These are phyloP conservation scores for Tilletiopsis washingtonensis DNA, from an alignment of 1,284 basidiomycete genomes.

Conservation along the genomic window DNA sequence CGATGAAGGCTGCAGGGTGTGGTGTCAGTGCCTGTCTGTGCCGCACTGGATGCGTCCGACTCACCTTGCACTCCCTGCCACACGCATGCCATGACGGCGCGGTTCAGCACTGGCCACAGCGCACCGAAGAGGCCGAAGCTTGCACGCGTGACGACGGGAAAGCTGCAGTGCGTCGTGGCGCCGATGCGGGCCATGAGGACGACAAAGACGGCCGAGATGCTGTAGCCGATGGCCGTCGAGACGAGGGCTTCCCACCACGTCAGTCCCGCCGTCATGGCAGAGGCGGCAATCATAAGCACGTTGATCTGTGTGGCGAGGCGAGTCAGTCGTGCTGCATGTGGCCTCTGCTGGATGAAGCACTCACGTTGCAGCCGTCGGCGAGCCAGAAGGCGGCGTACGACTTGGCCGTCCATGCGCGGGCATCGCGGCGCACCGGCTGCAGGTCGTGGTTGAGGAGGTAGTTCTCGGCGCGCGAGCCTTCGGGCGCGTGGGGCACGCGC, in stretches of 20 bases:
- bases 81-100: conserved; percentile 67
- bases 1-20: conserved; percentile 54
- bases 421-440: conserved; percentile 24
- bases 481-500: background rate
- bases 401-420: conserved; percentile 25
- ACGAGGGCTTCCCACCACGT: conserved; percentile 35
- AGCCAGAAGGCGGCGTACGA: conserved; percentile 40
- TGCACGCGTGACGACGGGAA: conserved; percentile 66
- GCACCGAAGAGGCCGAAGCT: conserved; percentile 71
- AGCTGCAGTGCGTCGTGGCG: conserved; percentile 55
- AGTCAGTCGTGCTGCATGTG: too few species aligned
- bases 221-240: conserved; percentile 57
- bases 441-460: conserved; percentile 31
- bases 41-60: too few species aligned
- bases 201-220: conserved; percentile 64
- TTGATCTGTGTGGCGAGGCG: too few species aligned
- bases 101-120: conserved; percentile 67
- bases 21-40: too few species aligned
- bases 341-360: too few species aligned
- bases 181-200: conserved; percentile 72
- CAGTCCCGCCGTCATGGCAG: conserved; percentile 15
- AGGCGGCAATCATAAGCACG: too few species aligned
- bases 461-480: background rate
- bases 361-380: conserved; percentile 36
- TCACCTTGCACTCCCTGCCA: conserved; percentile 41